Conservation (phyloP, 2,329 filamentous ascomycete species). For the Scedosporium minutisporum region DNA sequence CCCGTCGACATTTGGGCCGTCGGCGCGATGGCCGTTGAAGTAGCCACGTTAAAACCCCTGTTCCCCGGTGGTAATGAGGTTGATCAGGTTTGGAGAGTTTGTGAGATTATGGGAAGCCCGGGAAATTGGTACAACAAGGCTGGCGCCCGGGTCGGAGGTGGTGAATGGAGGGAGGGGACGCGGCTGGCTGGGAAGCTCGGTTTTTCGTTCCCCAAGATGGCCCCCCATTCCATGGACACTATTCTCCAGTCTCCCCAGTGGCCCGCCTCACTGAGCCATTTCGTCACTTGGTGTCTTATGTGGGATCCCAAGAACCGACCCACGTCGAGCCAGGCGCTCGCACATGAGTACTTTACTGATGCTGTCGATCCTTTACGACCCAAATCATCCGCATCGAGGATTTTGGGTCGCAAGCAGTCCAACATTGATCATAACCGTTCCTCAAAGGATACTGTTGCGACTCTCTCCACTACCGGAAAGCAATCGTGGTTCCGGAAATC, state of each 20-base stretch:
- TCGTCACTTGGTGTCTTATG: conserved; percentile 98
- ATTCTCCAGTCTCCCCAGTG: conserved; percentile 86
- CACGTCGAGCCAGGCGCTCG: conserved; percentile 86
- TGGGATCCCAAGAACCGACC: conserved; percentile 93
- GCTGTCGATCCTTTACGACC: conserved; percentile 84
- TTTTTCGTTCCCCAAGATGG: conserved; percentile 99
- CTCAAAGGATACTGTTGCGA: conserved; percentile 44
- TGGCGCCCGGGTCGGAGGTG: conserved; percentile 77
- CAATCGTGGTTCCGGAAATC: conserved; percentile 97
- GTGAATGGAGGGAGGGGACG: conserved; percentile 94
- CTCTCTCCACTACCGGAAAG: conserved; percentile 45
- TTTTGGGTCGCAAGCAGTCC: conserved; percentile 83
- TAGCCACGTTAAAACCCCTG: conserved; percentile 89
- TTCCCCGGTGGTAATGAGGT: conserved; percentile 98
- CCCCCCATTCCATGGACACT: conserved; percentile 90
- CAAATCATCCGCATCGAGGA: conserved; percentile 78
- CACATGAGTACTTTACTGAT: conserved; percentile 89
- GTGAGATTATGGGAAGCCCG: conserved; percentile 98
- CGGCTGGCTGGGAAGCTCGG: conserved; percentile 89
- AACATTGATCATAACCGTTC: conserved; percentile 57
- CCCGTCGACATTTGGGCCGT: conserved; percentile 98
- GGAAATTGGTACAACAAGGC: conserved; percentile 97
- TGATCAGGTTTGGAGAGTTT: conserved; percentile 97
- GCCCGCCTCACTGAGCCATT: conserved; percentile 78
- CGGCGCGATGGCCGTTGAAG: conserved; percentile 96